These are phyloP conservation scores for Lotus japonicus DNA, from an alignment of 306 rosid genomes.

Conservation along the genomic window DNA sequence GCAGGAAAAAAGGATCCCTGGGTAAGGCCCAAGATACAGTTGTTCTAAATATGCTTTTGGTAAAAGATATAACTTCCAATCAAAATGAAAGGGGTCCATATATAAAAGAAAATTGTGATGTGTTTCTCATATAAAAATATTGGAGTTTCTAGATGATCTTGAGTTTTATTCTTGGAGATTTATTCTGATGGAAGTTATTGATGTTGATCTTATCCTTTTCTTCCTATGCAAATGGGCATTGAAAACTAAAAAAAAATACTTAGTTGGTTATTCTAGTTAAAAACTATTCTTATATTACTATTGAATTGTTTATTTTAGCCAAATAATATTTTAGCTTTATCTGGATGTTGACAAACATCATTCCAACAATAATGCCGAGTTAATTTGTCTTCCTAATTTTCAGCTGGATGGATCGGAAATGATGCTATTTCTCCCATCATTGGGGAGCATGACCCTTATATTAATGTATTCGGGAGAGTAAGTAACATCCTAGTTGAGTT, in stretches of 20 bases:
- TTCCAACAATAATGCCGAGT: slow-evolving; percentile 14
- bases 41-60: not conserved
- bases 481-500: slow-evolving; percentile 24
- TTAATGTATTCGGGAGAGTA: slow-evolving; percentile 79
- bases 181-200: not conserved
- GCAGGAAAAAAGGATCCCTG: not conserved
- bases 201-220: not conserved
- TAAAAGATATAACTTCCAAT: not conserved
- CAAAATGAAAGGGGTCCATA: not conserved
- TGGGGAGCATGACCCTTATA: slow-evolving; percentile 82
- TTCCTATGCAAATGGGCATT: not conserved
- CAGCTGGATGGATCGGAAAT: slow-evolving; percentile 99
- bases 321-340: not conserved
- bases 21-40: not conserved
- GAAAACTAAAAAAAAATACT: not conserved
- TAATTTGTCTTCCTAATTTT: slow-evolving; percentile 31
- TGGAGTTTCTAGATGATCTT: not conserved
- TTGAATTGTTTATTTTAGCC: not conserved
- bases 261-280: slow-evolving; percentile 8
- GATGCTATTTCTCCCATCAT: slow-evolving; percentile 85
- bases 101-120: not conserved
- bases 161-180: not conserved
- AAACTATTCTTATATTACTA: not conserved
- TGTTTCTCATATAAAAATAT: not conserved
- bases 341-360: slow-evolving; percentile 14